These are phyloP conservation scores for Rhodotorula sp. DNA, from an alignment of 1,284 basidiomycete genomes.

Conservation along the genomic window DNA sequence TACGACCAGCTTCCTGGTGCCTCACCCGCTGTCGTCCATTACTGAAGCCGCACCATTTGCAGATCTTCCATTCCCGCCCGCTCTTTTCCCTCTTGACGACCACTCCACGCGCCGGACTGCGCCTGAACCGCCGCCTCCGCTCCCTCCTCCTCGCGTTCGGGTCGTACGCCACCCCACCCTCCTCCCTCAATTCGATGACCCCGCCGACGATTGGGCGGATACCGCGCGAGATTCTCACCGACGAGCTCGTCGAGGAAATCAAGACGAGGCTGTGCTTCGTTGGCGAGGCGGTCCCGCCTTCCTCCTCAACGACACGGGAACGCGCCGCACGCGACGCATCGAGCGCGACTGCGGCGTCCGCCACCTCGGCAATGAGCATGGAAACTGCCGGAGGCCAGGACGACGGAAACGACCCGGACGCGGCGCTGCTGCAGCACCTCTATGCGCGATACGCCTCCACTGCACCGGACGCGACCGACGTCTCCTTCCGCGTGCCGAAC, in stretches of 20 bases:
- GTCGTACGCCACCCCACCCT: conserved; percentile 71
- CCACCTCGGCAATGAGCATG: conserved; percentile 12
- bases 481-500: conserved; percentile 32
- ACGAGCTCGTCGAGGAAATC: conserved; percentile 74
- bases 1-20: conserved; percentile 49
- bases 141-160: conserved; percentile 76
- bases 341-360: background rate
- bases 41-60: background rate
- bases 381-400: background rate
- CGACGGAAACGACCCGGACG: conserved; percentile 12
- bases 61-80: conserved; percentile 87
- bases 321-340: background rate
- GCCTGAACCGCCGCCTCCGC: conserved; percentile 72
- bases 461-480: conserved; percentile 26
- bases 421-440: conserved; percentile 26
- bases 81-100: conserved; percentile 76
- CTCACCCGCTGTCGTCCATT: background rate
- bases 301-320: too few relatives aligned
- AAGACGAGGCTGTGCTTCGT: conserved; percentile 81
- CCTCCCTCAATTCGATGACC: conserved; percentile 52
- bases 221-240: conserved; percentile 71
- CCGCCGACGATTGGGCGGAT: conserved; percentile 63
- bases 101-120: conserved; percentile 76
- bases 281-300: conserved; percentile 16
- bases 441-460: conserved; percentile 23